These are phyloP conservation scores for Monosporozyma servazzii DNA, from an alignment of 805 yeast genomes.

Conservation along the genomic window DNA sequence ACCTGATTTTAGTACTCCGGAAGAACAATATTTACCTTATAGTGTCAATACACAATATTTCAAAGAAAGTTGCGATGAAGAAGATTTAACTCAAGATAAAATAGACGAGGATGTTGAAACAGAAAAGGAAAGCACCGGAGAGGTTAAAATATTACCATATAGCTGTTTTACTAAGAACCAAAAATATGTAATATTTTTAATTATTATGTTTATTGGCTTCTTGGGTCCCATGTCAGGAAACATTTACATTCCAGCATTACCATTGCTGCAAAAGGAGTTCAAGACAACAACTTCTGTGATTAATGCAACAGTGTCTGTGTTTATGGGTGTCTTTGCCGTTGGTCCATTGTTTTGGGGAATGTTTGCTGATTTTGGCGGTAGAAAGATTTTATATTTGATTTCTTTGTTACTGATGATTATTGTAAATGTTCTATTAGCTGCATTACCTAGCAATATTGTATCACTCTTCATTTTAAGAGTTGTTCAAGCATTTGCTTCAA, in stretches of 20 bases:
- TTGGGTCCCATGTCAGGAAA: slow-evolving; percentile 51
- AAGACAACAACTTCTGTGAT: slow-evolving; percentile 35
- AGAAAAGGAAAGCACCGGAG: not conserved
- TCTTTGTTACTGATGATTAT: slow-evolving; percentile 51
- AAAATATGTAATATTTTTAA: slow-evolving; percentile 27
- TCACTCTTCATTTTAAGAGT: slow-evolving; percentile 57
- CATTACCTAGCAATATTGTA: slow-evolving; percentile 52
- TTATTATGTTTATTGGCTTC: slow-evolving; percentile 42
- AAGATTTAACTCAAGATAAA: not conserved
- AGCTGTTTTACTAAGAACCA: slow-evolving; percentile 31
- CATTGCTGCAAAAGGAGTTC: slow-evolving; percentile 36
- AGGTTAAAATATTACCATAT: slow-evolving; percentile 16
- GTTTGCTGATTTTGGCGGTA: slow-evolving; percentile 47
- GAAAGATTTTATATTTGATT: slow-evolving; percentile 54
- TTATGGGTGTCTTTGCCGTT: slow-evolving; percentile 47
- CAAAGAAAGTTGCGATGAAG: slow-evolving; percentile 1
- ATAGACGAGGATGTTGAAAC: not conserved
- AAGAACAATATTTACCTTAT: not conserved
- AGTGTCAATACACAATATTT: not conserved
- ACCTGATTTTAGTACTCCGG: not conserved
- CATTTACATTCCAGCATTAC: slow-evolving; percentile 47
- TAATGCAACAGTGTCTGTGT: slow-evolving; percentile 49
- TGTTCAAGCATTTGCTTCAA: slow-evolving; percentile 77
- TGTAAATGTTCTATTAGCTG: slow-evolving; percentile 58
- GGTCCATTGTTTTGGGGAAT: slow-evolving; percentile 51